phyloP scores from a whole-genome alignment of 2,329 filamentous ascomycete species.

The Tricladium varicosporioides region DNA sequence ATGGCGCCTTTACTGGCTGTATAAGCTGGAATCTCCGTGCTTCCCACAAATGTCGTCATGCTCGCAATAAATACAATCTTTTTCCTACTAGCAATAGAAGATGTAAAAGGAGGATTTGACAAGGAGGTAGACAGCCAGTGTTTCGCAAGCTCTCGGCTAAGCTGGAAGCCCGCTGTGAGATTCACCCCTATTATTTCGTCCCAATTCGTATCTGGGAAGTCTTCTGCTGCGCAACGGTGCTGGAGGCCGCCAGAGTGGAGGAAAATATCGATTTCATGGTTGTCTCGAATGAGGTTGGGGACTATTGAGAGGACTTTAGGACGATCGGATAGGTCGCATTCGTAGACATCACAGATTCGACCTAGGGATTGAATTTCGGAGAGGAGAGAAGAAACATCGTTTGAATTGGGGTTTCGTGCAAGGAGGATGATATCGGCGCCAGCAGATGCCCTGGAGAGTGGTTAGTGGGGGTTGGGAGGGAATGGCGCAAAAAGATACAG shows the following conservation, averaged over 20 bases:
- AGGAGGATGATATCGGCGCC: constrained; percentile 34
- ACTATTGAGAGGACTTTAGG: constrained; percentile 23
- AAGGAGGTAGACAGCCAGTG: constrained; percentile 12
- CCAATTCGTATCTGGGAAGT: constrained; percentile 36
- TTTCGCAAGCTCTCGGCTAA: constrained; percentile 17
- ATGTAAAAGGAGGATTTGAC: neutral
- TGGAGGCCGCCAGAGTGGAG: constrained; percentile 41
- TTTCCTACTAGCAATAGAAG: constrained; percentile 5
- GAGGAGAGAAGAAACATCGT: constrained; percentile 10
- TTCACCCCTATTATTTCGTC: constrained; percentile 38
- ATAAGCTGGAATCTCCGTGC: constrained; percentile 14
- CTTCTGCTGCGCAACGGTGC: constrained; percentile 32
- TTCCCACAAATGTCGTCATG: constrained; percentile 13
- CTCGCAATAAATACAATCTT: constrained; percentile 19
- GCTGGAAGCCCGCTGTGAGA: constrained; percentile 22
- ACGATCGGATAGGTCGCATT: constrained; percentile 14
- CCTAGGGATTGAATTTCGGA: constrained; percentile 8
- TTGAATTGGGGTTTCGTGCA: constrained; percentile 13
- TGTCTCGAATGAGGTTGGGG: constrained; percentile 38
- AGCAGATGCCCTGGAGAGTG: constrained; percentile 33
- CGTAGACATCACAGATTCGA: constrained; percentile 6
- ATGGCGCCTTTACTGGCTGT: constrained; percentile 24
- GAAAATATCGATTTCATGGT: constrained; percentile 40
- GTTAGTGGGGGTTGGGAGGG: constrained; percentile 7
- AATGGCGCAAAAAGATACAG: constrained; percentile 8